Base-by-base conservation (phyloP, 176 grass and related monocot genomes). In the Puya raimondii region DNA sequence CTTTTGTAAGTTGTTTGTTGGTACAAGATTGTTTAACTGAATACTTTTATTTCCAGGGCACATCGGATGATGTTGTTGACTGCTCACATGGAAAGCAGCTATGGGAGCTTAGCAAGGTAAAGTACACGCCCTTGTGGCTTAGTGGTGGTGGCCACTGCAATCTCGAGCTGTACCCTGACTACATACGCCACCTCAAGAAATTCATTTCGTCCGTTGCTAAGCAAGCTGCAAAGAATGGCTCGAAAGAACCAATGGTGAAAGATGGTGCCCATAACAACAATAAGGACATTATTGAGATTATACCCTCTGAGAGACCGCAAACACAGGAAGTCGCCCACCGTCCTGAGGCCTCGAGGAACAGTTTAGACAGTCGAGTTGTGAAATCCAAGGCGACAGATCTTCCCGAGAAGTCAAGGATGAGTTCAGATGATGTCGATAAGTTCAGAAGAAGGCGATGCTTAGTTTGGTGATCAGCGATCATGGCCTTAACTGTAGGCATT, bases 121-220 rank as follows among this genome's bases (percentile, higher is more conserved):
- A 99, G 73, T 93, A 94, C 77, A 82, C 82, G 26, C 90, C 95
- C 49, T 74, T 99, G 42, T 99, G 95, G 95, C 65, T 99, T 72
- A 84, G 53, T 53, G 90, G 95, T 53, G 95, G 95, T 3, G 95
- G 95, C 9, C 95, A 99, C 82, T 99, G 95, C 80, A 94, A 99
- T 71, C 90, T 99, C 18, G 90, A 99, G 73, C 49, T 94, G 26
- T 94, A 91, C 70, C 95, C 95, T 63, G 95, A 99, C 48, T 99
- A 91, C 51, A 81, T 94, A 48, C 78, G 83, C 47, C 95, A 99
- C 70, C 77, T 92, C 23, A 92, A 88, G 76, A 88, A 85, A 69
- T 92, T 92, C 57, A 79, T 92, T 69, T 83, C 77, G 0, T 80
- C 80, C 14, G 64, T 88, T 70, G 69, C 74, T 56, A 85, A 88